Evolutionary conservation across 2,329 filamentous ascomycete species (phyloP), one percentile per base, ranked within the genome.

Genomic region (Stagonosporopsis cucurbitacearum): DNA sequence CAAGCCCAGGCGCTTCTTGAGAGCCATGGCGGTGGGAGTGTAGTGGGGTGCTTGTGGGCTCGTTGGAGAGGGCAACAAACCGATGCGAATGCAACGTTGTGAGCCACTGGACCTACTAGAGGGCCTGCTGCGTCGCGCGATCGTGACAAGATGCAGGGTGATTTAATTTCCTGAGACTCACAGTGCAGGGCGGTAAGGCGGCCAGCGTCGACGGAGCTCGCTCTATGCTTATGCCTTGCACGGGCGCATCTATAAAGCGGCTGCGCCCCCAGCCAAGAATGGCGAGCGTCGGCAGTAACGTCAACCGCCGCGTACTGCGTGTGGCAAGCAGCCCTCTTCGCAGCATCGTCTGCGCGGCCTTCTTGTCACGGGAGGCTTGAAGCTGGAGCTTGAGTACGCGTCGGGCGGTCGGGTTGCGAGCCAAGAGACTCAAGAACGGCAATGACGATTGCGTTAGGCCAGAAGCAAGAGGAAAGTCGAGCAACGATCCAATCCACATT

Each of bases 1-100:
- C 40, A 74, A 44, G 26, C 69, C 72, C 43, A 76, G 63, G 60
- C 69, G 71, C 70, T 75, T 75, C 65, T 74, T 74, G 65, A 76
- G 68, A 46, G 71, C 74, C 74, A 77, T 77, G 58, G 55, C 58
- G 57, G 63, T 48, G 33, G 63, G 33, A 19, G 19, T 22, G 9
- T 53, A 28, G 42, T 40, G 54, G 54, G 53, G 53, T 41, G 15
- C 41, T 47, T n/a, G 40, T 23, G 40, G 30, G 35, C 35, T 32
- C 19, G 40, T 37, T 28, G 22, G n/a, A 19, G n/a, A 33, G 47
- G 39, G 23, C 43, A 44, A 35, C 42, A 51, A 28, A 41, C 42
- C 36, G 47, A 50, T 20, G 48, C 35, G 37, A 25, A 11, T 32
- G 36, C 26, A 15, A 1, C 30, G 17, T n/a, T 36, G 32, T 11